Base-by-base conservation (phyloP, 1,139 yeast species). In the Blastobotrys persicus region DNA sequence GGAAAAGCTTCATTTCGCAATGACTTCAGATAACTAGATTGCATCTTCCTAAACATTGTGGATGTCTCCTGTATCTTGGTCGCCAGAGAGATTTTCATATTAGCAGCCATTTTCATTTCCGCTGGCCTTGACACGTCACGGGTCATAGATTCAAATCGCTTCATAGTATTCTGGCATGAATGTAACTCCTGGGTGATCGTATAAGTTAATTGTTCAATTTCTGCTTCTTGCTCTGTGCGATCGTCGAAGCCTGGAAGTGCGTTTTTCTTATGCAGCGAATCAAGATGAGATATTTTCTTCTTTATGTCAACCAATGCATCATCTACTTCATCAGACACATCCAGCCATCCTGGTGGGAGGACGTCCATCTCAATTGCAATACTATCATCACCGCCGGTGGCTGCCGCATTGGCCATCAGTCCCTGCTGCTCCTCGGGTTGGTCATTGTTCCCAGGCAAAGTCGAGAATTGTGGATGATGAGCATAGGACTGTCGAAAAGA, bases 211-310 rank as follows among this genome's bases (percentile, higher is more conserved):
- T 79, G 79, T 63, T 91, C 97, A 55, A 94, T 88, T 52, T 76
- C 79, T 55, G 84, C 88, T 58, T 84, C 85, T 56, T 81, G 82
- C 18, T 75, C 74, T 2, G 81, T 76, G 55, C 87, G 77, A 64
- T 91, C 97, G 56, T 79, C 83, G 62, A 89, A 87, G 37, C 92
- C 92, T 1, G 96, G 96, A 44, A 92, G 77, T 26, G 92, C 75
- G 57, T 91, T 85, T 67, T 84, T 85, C 64, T 86, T 84, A 65
- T 94, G 94, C 44, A 88, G 67, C 32, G 78, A 75, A 49, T 81
- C 83, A 59, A 92, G 73, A 52, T 76, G 78, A 53, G 74, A 72
- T 55, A 83, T 76, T 59, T 81, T 71, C 38, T 61, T 56, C 50
- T 77, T 75, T 48, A 85, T 76, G 17, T 71, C 71, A 1, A 57